A percentile compares a stretch with the other conserved stretches of the same genome.
Evolutionary conservation across 108 stramenopile species (phyloP).

Genomic region (Hondaea fermentalgiana): DNA sequence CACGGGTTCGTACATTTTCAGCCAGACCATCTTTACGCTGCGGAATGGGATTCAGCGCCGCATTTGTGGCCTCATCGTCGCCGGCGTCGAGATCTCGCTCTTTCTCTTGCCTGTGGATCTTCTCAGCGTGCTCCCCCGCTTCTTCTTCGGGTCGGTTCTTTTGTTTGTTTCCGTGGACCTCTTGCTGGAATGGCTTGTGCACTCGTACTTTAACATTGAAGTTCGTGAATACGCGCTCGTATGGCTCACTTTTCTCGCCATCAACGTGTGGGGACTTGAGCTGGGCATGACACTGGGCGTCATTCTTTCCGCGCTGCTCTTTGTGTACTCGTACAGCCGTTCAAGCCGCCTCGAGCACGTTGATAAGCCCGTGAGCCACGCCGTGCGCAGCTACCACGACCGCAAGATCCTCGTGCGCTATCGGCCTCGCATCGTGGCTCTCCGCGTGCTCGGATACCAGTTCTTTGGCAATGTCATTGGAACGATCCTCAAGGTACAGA

Average conservation of each 20-base stretch:
- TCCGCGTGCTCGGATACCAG: not conserved
- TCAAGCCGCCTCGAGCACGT: not conserved
- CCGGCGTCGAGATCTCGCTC: slow-evolving; percentile 48
- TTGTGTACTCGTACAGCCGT: slow-evolving; percentile 21
- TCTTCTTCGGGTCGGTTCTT: slow-evolving; percentile 84
- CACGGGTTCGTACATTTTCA: slow-evolving; percentile 91
- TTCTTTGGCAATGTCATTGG: slow-evolving; percentile 7
- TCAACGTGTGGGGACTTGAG: slow-evolving; percentile 72
- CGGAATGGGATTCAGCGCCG: slow-evolving; percentile 73
- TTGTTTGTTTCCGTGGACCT: slow-evolving; percentile 82
- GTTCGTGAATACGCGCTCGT: slow-evolving; percentile 66
- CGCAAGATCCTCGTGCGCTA: not conserved
- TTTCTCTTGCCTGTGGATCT: slow-evolving; percentile 67
- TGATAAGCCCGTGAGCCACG: not conserved
- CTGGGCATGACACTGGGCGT: slow-evolving; percentile 73
- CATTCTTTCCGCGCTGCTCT: slow-evolving; percentile 12
- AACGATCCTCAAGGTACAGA: not conserved
- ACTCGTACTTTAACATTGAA: slow-evolving; percentile 64
- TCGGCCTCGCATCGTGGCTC: not conserved
- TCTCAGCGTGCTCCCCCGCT: slow-evolving; percentile 72
- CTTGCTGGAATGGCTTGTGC: slow-evolving; percentile 86
- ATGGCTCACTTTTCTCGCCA: slow-evolving; percentile 67
- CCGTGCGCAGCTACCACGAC: not conserved
- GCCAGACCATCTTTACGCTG: slow-evolving; percentile 87
- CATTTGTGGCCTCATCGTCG: slow-evolving; percentile 64